A percentile compares a stretch with the other conserved stretches of the same genome.
Evolutionary conservation across 169 alveolate species (phyloP).

Genomic region (Plasmodium sp.): DNA sequence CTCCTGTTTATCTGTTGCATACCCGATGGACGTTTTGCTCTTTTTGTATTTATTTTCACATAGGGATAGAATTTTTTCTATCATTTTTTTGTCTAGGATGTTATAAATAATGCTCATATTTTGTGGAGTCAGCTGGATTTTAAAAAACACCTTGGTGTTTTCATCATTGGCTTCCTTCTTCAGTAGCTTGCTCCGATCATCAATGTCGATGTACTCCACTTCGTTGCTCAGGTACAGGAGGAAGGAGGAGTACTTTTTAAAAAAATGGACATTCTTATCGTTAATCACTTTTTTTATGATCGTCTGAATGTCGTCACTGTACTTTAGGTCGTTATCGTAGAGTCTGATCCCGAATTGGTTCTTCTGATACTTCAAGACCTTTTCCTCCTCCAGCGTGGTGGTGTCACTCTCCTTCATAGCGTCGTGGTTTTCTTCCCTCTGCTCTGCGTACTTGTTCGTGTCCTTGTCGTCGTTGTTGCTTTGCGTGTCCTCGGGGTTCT

Average conservation of each 20-base stretch:
- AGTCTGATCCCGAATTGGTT: slow-evolving; percentile 27
- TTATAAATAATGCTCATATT: slow-evolving; percentile 60
- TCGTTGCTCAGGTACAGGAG: slow-evolving; percentile 42
- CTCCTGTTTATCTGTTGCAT: slow-evolving; percentile 57
- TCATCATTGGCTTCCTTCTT: slow-evolving; percentile 23
- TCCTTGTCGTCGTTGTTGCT: not conserved
- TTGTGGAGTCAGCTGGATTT: slow-evolving; percentile 30
- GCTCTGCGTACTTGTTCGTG: not conserved
- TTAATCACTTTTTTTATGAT: slow-evolving; percentile 42
- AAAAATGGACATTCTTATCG: slow-evolving; percentile 47
- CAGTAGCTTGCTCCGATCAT: not conserved
- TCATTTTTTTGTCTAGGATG: slow-evolving; percentile 11
- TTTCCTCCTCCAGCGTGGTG: not conserved
- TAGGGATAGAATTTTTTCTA: slow-evolving; percentile 45
- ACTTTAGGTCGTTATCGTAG: slow-evolving; percentile 47
- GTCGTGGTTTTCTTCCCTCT: not conserved
- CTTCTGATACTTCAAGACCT: not conserved
- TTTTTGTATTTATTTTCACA: slow-evolving; percentile 63
- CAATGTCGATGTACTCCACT: not conserved
- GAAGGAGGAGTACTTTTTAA: slow-evolving; percentile 49
- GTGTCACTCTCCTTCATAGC: not conserved
- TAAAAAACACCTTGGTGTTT: slow-evolving; percentile 47
- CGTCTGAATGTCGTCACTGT: slow-evolving; percentile 52
- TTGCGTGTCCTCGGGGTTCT: not conserved
- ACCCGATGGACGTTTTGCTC: slow-evolving; percentile 68